Conservation (phyloP, 495 filamentous ascomycete genomes). For the Chaetomium tenue region DNA sequence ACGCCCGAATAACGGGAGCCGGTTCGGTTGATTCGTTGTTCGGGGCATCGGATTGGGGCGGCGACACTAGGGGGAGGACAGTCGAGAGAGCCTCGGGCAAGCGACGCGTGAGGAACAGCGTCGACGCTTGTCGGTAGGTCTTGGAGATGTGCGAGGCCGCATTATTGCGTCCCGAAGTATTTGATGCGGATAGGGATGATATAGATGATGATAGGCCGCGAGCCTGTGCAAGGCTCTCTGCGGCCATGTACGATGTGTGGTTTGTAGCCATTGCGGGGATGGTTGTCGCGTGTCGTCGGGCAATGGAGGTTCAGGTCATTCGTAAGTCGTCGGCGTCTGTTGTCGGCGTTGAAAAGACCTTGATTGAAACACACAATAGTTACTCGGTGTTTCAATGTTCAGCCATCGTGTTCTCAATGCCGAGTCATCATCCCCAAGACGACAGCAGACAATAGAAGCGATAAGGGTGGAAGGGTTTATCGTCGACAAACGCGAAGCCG, state of each 20-base stretch:
- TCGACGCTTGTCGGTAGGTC: constrained; percentile 83
- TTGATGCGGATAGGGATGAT: constrained; percentile 44
- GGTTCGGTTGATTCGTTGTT: constrained; percentile 40
- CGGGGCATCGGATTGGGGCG: constrained; percentile 40
- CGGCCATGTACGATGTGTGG: constrained; percentile 29
- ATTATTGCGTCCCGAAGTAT: constrained; percentile 54
- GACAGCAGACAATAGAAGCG: background rate
- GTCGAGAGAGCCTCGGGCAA: constrained; percentile 82
- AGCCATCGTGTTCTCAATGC: constrained; percentile 14
- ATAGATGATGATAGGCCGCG: constrained; percentile 46
- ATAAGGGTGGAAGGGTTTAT: constrained; percentile 20
- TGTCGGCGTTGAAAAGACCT: background rate
- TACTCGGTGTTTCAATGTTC: background rate
- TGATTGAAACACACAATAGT: constrained; percentile 14
- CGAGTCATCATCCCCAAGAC: constrained; percentile 1
- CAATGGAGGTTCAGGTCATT: background rate
- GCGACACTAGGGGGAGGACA: constrained; percentile 69
- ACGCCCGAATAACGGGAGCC: constrained; percentile 71
- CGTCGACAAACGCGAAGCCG: background rate
- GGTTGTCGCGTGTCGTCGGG: constrained; percentile 7
- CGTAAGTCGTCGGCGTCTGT: background rate
- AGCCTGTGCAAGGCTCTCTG: constrained; percentile 29
- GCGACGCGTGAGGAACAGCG: constrained; percentile 88
- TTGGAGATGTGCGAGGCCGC: constrained; percentile 68
- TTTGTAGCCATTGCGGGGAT: constrained; percentile 36